phyloP scores from a whole-genome alignment of 2,329 filamentous ascomycete species.

The Epicoccum nigrum region DNA sequence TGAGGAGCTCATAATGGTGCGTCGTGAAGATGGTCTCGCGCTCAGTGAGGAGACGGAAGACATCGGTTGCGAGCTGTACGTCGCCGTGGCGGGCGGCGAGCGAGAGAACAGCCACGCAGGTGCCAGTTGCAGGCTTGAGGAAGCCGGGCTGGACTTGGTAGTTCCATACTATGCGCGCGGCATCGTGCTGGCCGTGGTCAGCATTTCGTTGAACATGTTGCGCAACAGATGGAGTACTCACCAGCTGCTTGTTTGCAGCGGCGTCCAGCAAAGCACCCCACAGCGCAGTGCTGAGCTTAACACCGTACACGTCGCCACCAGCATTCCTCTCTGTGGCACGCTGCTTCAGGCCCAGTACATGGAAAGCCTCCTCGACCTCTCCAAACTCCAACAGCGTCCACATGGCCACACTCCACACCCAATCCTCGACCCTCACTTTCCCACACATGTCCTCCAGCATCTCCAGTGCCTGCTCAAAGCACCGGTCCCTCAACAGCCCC shows the following conservation, averaged over 20 bases:
- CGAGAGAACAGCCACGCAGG: slow-evolving; percentile 71
- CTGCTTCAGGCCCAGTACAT: slow-evolving; percentile 62
- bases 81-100: slow-evolving; percentile 74
- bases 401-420: slow-evolving; percentile 80
- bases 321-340: slow-evolving; percentile 15
- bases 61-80: slow-evolving; percentile 70
- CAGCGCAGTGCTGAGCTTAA: slow-evolving; percentile 58
- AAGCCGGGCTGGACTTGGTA: slow-evolving; percentile 64
- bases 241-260: slow-evolving; percentile 69
- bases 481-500: slow-evolving; percentile 78
- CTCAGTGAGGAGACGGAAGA: slow-evolving; percentile 68
- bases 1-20: slow-evolving; percentile 80
- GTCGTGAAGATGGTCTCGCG: slow-evolving; percentile 63
- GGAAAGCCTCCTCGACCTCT: slow-evolving; percentile 78
- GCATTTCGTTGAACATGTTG: neutral
- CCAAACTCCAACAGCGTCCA: slow-evolving; percentile 73
- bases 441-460: slow-evolving; percentile 71
- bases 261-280: slow-evolving; percentile 77
- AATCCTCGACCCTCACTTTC: slow-evolving; percentile 64
- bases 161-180: slow-evolving; percentile 75
- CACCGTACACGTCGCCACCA: slow-evolving; percentile 30
- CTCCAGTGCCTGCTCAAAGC: slow-evolving; percentile 79
- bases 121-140: slow-evolving; percentile 68
- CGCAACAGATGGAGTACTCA: slow-evolving; percentile 29
- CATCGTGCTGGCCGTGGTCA: slow-evolving; percentile 57